Conservation (phyloP, 345 rosid species). For the Reutealis trisperma region DNA sequence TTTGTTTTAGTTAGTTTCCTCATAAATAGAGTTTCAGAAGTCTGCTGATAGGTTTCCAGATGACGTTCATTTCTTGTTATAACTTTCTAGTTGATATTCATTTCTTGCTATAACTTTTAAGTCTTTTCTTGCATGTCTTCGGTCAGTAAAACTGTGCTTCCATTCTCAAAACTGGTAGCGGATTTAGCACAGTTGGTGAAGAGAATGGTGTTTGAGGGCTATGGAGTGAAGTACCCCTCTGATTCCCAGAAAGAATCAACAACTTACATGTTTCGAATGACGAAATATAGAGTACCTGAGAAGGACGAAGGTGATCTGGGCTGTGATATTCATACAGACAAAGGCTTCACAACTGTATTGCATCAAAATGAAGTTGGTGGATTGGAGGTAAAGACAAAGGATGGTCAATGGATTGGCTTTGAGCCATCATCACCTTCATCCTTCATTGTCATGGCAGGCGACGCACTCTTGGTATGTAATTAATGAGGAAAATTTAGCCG, state of each 20-base stretch:
- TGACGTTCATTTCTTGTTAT: no score
- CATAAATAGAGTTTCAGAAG: no score
- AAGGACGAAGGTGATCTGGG: slow-evolving; percentile 8
- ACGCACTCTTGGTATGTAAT: slow-evolving; percentile 26
- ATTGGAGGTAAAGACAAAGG: slow-evolving; percentile 29
- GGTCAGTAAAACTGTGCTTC: no score
- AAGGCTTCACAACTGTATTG: slow-evolving; percentile 27
- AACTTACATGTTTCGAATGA: slow-evolving; percentile 23
- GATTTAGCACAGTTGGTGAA: slow-evolving; percentile 24
- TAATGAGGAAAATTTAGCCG: no score
- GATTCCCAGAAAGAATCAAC: slow-evolving; percentile 17
- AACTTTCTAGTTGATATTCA: no score
- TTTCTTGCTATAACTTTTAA: no score
- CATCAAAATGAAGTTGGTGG: slow-evolving; percentile 35
- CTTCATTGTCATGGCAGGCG: slow-evolving; percentile 39
- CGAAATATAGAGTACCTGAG: slow-evolving; percentile 24
- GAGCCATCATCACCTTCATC: slow-evolving; percentile 17
- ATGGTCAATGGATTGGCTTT: slow-evolving; percentile 25
- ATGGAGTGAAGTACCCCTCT: slow-evolving; percentile 20
- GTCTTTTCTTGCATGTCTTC: no score
- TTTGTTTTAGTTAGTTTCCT: no score
- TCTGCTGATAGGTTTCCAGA: no score
- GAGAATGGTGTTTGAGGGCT: slow-evolving; percentile 35
- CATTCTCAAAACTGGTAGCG: not conserved
- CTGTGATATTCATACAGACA: slow-evolving; percentile 35